These are phyloP conservation scores for Magnusiomyces suaveolens DNA, from an alignment of 1,139 yeast species.

Conservation along the genomic window DNA sequence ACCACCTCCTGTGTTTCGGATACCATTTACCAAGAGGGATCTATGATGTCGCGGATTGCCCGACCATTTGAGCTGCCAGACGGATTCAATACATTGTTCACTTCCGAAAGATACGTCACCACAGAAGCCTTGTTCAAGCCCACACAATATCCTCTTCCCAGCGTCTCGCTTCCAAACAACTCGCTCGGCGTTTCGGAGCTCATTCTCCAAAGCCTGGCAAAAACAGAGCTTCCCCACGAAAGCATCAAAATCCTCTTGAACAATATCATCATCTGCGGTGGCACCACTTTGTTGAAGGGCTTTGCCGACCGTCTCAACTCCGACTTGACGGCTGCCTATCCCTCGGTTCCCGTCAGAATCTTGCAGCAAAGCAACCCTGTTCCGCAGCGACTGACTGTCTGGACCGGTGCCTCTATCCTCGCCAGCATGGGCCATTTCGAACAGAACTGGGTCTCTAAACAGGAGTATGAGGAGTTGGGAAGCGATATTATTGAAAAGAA, in stretches of 20 bases:
- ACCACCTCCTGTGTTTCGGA: slow-evolving; percentile 43
- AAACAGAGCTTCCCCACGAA: slow-evolving; percentile 43
- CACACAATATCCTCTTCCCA: slow-evolving; percentile 24
- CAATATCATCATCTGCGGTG: slow-evolving; percentile 88
- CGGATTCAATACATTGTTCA: slow-evolving; percentile 48
- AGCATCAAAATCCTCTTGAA: slow-evolving; percentile 77
- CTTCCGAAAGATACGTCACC: slow-evolving; percentile 57
- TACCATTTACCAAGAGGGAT: slow-evolving; percentile 34
- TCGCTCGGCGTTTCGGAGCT: slow-evolving; percentile 58
- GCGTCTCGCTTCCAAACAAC: slow-evolving; percentile 24
- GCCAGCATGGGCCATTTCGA: slow-evolving; percentile 92
- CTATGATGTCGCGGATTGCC: slow-evolving; percentile 22
- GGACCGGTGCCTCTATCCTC: slow-evolving; percentile 93
- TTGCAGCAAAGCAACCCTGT: slow-evolving; percentile 33
- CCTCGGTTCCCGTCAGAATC: slow-evolving; percentile 50
- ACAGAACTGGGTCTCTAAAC: slow-evolving; percentile 88
- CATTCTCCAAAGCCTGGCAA: slow-evolving; percentile 51
- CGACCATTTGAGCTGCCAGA: slow-evolving; percentile 81
- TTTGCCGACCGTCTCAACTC: slow-evolving; percentile 68
- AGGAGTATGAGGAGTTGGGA: slow-evolving; percentile 88
- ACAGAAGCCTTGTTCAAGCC: slow-evolving; percentile 71
- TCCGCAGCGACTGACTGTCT: slow-evolving; percentile 74
- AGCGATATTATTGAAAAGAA: slow-evolving; percentile 46
- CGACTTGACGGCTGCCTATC: slow-evolving; percentile 64
- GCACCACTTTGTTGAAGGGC: slow-evolving; percentile 74